Percentiles rank a stretch among this genome's conserved stretches.
These are phyloP conservation scores for Myriosclerotinia duriaeana DNA, from an alignment of 2,329 filamentous ascomycete species.

Conservation along the genomic window DNA sequence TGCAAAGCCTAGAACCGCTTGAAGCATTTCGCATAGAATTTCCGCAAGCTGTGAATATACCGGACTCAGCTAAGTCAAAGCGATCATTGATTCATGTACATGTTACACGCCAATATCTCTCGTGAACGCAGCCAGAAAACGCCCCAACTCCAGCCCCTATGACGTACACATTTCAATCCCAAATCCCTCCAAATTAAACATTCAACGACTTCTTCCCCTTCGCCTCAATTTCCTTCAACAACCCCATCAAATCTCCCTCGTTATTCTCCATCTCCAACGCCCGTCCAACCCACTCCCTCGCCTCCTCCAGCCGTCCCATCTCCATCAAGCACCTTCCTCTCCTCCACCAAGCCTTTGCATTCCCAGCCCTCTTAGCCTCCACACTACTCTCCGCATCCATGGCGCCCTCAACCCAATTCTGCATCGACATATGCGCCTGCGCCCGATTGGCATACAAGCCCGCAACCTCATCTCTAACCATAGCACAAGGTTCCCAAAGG, in stretches of 20 bases:
- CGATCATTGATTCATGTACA: neutral
- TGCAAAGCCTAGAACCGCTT: neutral
- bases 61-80: slow-evolving; percentile 20
- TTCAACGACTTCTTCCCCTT: slow-evolving; percentile 39
- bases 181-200: neutral
- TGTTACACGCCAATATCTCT: neutral
- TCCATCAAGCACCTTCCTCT: slow-evolving; percentile 81
- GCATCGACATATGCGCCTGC: slow-evolving; percentile 82
- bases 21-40: neutral
- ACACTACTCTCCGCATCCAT: slow-evolving; percentile 86
- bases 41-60: neutral
- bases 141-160: slow-evolving; percentile 15
- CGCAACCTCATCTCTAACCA: slow-evolving; percentile 82
- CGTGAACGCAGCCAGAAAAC: neutral
- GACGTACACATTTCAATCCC: neutral
- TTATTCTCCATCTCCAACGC: slow-evolving; percentile 81
- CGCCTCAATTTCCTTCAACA: slow-evolving; percentile 62
- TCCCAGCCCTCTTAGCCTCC: slow-evolving; percentile 80
- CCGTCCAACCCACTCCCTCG: slow-evolving; percentile 71
- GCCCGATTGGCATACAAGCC: slow-evolving; percentile 82
- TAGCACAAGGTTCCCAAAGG: slow-evolving; percentile 79
- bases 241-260: slow-evolving; percentile 60
- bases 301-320: slow-evolving; percentile 87
- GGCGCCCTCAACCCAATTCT: slow-evolving; percentile 81
- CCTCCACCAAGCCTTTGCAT: slow-evolving; percentile 94